Percentiles rank a stretch among this genome's conserved stretches.
Evolutionary conservation across 495 filamentous ascomycete genomes (phyloP).

Genomic region (Saxispiralis lemnorum): DNA sequence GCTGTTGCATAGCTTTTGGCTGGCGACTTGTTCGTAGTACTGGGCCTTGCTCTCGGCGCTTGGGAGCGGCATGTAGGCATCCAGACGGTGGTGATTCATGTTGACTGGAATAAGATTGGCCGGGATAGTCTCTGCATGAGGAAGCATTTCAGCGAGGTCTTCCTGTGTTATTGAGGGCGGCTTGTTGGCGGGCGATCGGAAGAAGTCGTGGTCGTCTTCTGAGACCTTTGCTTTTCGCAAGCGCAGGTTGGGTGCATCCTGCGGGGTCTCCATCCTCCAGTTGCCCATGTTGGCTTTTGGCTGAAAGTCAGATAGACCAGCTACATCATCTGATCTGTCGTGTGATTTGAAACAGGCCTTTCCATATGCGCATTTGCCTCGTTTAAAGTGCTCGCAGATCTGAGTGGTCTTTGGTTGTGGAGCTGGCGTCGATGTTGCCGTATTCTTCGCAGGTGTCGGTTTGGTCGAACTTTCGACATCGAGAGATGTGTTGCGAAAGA

Average conservation of each 20-base stretch:
- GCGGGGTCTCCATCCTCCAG: neutral
- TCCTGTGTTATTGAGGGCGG: neutral
- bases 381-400: conserved; percentile 18
- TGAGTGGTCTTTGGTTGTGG: neutral
- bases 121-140: conserved; percentile 3
- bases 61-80: conserved; percentile 9
- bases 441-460: neutral
- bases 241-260: neutral
- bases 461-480: conserved; percentile 1
- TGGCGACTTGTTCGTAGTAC: conserved; percentile 14
- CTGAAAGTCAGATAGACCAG: too few species aligned
- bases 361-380: conserved; percentile 18
- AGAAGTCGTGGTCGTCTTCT: conserved; percentile 7
- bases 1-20: conserved; percentile 19
- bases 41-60: conserved; percentile 6
- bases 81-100: conserved; percentile 15
- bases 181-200: neutral
- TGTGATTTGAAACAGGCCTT: conserved; percentile 11
- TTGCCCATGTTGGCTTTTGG: conserved; percentile 1
- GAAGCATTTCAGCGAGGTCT: neutral
- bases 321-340: too few species aligned
- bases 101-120: conserved; percentile 18
- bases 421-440: conserved; percentile 2
- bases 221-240: conserved; percentile 1
- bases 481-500: conserved; percentile 17